Conservation (phyloP, 331 rosid species). For the Quercus lobata region DNA sequence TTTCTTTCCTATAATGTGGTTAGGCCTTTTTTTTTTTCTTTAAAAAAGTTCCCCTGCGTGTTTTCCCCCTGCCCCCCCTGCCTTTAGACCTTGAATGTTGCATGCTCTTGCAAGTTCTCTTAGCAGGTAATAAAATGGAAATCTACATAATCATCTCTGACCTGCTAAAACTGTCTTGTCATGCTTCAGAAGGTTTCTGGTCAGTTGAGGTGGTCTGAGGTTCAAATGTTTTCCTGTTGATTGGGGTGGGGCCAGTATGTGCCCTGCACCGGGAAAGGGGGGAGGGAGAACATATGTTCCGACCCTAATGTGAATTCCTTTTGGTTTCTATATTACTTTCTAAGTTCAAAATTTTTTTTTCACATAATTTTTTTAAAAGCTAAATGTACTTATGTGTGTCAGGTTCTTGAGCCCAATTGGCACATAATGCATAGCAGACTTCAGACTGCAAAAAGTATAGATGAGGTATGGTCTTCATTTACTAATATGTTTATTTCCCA, state of each 20-base stretch:
- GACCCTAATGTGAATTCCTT: background rate
- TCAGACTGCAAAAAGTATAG: constrained; percentile 89
- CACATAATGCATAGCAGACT: constrained; percentile 85
- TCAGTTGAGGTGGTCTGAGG: background rate
- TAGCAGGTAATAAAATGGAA: background rate
- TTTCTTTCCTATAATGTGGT: too few species aligned
- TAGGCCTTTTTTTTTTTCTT: too few species aligned
- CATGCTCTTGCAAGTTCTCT: background rate
- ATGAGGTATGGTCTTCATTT: constrained; percentile 54
- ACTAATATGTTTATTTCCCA: background rate
- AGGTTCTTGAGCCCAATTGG: constrained; percentile 98
- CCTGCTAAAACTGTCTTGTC: background rate
- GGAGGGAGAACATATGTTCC: background rate
- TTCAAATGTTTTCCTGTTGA: background rate
- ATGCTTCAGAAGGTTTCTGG: background rate
- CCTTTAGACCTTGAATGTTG: background rate
- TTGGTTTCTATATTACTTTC: constrained; percentile 1
- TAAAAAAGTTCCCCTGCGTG: background rate
- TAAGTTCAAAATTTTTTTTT: background rate
- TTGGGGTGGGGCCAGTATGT: background rate
- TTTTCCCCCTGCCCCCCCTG: background rate
- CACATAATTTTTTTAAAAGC: too few species aligned
- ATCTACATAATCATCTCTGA: background rate
- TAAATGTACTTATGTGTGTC: constrained; percentile 3
- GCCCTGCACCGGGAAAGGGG: too few species aligned